Percentiles rank a stretch among this genome's conserved stretches.
phyloP scores from a whole-genome alignment of 1,284 basidiomycete genomes.

The Abortiporus biennis region DNA sequence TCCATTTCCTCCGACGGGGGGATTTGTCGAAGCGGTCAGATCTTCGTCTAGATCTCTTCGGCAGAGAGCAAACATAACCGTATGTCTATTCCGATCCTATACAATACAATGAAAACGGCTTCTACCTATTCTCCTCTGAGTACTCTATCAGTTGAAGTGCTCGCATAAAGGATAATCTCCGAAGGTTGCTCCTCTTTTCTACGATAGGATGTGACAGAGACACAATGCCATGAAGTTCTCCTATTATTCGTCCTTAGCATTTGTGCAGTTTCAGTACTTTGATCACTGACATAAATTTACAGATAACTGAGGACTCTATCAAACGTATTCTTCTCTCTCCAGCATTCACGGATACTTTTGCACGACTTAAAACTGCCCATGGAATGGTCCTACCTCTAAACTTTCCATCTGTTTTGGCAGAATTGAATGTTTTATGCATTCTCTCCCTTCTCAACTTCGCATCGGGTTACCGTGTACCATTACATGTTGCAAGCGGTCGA shows the following conservation, averaged over 20 bases:
- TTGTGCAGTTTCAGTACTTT: too few species aligned
- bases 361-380: conserved; percentile 54
- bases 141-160: too few species aligned
- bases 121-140: neutral
- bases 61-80: neutral
- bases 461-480: conserved; percentile 68
- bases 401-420: conserved; percentile 61
- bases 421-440: conserved; percentile 69
- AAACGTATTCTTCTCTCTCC: conserved; percentile 57
- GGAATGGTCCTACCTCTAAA: conserved; percentile 72
- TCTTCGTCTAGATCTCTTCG: neutral
- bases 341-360: conserved; percentile 57
- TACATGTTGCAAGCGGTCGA: conserved; percentile 63
- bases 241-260: too few species aligned
- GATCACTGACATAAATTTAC: too few species aligned
- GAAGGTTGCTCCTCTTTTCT: neutral
- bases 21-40: neutral
- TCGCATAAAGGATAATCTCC: too few species aligned
- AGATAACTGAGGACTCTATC: conserved; percentile 55
- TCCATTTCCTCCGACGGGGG: neutral
- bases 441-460: conserved; percentile 77
- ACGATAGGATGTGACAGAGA: neutral
- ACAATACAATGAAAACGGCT: neutral
- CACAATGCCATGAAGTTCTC: neutral
- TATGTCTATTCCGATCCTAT: neutral